Evolutionary conservation across 306 rosid genomes (phyloP).

Genomic region (Trifolium dubium): DNA sequence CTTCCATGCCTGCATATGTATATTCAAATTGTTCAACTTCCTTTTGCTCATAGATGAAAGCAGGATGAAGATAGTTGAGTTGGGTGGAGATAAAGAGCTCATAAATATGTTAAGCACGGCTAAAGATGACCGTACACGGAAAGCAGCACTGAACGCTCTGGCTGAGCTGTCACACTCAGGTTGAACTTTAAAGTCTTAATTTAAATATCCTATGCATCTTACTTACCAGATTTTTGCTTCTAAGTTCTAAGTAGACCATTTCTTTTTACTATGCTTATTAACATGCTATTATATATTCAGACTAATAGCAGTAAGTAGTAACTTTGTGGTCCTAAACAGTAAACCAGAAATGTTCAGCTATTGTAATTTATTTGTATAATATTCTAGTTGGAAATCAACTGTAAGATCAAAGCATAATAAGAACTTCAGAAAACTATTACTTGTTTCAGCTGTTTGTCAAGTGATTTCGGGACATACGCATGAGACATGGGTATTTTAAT

Average conservation of each 20-base stretch:
- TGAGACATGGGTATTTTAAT: constrained; percentile 2
- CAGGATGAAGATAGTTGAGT: constrained; percentile 80
- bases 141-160: constrained; percentile 85
- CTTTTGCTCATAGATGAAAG: constrained; percentile 63
- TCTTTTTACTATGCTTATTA: not conserved
- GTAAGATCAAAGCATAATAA: not conserved
- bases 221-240: not conserved
- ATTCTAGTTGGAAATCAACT: constrained; percentile 5
- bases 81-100: constrained; percentile 77
- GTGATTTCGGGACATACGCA: constrained; percentile 6
- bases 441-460: constrained; percentile 19
- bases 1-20: constrained; percentile 24
- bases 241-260: not conserved
- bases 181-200: constrained; percentile 34
- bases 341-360: constrained; percentile 11
- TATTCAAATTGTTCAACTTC: constrained; percentile 24
- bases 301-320: constrained; percentile 7
- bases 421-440: constrained; percentile 23
- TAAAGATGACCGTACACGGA: constrained; percentile 87
- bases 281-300: constrained; percentile 22
- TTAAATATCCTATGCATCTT: constrained; percentile 19
- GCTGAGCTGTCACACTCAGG: constrained; percentile 78
- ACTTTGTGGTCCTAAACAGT: constrained; percentile 15
- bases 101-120: constrained; percentile 80
- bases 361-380: constrained; percentile 22